A percentile compares a stretch with the other conserved stretches of the same genome.
phyloP scores from a whole-genome alignment of 2,329 filamentous ascomycete species.

The Alternaria postmessia region DNA sequence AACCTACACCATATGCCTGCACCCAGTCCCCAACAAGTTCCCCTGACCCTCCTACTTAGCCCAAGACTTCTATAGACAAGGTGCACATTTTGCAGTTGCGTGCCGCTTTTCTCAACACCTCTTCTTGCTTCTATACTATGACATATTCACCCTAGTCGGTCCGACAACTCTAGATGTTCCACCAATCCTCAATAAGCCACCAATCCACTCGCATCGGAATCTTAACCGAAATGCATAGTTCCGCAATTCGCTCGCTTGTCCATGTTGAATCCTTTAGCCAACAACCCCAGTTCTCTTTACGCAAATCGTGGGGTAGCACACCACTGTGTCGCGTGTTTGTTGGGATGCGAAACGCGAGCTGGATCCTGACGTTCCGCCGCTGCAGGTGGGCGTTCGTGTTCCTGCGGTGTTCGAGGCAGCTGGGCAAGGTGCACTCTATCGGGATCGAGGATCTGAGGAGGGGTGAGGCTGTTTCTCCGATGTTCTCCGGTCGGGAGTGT shows the following conservation, averaged over 20 bases:
- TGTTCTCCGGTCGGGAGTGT: conserved; percentile 11
- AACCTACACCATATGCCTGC: background rate
- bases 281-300: conserved; percentile 24
- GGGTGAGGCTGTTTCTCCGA: conserved; percentile 10
- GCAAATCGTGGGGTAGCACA: conserved; percentile 29
- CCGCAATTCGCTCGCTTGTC: conserved; percentile 15
- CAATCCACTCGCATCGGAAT: background rate
- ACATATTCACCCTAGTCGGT: conserved; percentile 6
- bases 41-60: background rate
- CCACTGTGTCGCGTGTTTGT: conserved; percentile 16
- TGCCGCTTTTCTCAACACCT: background rate
- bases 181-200: conserved; percentile 9
- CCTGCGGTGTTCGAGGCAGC: conserved; percentile 3
- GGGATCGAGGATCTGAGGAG: background rate
- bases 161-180: conserved; percentile 12
- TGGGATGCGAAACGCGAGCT: background rate
- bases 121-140: background rate
- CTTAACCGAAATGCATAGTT: background rate
- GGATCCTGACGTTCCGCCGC: conserved; percentile 7
- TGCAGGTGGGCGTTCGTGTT: conserved; percentile 1
- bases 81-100: background rate
- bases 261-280: conserved; percentile 13
- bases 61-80: background rate
- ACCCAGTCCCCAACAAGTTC: background rate
- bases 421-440: background rate